Percentiles rank a stretch among this genome's conserved stretches.
These are phyloP conservation scores for Croton setiger DNA, from an alignment of 441 rosid species.

Conservation along the genomic window DNA sequence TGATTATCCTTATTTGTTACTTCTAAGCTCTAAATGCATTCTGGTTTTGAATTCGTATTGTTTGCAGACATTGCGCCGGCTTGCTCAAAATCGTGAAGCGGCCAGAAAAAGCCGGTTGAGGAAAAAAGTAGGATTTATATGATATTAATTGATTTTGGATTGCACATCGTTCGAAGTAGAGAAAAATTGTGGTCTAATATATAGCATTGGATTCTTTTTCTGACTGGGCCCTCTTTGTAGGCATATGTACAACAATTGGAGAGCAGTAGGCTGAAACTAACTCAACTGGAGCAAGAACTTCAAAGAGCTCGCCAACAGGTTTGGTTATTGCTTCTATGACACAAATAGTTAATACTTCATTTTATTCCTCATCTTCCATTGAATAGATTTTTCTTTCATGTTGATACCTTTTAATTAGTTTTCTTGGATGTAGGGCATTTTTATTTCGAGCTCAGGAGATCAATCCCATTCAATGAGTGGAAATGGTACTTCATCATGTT, in stretches of 20 bases:
- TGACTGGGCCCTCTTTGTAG: slow-evolving; percentile 26
- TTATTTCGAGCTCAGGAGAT: slow-evolving; percentile 82
- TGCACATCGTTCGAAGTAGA: not conserved
- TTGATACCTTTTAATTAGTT: not conserved
- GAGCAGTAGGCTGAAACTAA: slow-evolving; percentile 78
- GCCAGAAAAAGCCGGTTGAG: slow-evolving; percentile 77
- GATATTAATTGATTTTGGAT: not conserved
- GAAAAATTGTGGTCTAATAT: not conserved
- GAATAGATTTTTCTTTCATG: not conserved
- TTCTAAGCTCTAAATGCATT: not conserved
- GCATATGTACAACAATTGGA: slow-evolving; percentile 92
- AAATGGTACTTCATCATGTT: slow-evolving; percentile 46
- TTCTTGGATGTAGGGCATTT: slow-evolving; percentile 55
- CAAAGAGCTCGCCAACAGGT: slow-evolving; percentile 96
- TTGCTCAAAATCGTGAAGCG: slow-evolving; percentile 89
- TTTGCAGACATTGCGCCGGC: slow-evolving; percentile 59
- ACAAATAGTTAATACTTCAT: not conserved
- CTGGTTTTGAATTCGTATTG: slow-evolving; percentile 4
- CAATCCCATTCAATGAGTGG: slow-evolving; percentile 82
- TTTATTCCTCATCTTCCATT: slow-evolving; percentile 3
- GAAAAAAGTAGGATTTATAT: slow-evolving; percentile 46
- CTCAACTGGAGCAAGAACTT: slow-evolving; percentile 85
- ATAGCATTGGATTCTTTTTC: not conserved
- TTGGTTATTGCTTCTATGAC: slow-evolving; percentile 11
- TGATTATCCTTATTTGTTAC: not conserved